These are phyloP conservation scores for Pichia sp. DNA, from an alignment of 1,139 yeast genomes.

Conservation along the genomic window DNA sequence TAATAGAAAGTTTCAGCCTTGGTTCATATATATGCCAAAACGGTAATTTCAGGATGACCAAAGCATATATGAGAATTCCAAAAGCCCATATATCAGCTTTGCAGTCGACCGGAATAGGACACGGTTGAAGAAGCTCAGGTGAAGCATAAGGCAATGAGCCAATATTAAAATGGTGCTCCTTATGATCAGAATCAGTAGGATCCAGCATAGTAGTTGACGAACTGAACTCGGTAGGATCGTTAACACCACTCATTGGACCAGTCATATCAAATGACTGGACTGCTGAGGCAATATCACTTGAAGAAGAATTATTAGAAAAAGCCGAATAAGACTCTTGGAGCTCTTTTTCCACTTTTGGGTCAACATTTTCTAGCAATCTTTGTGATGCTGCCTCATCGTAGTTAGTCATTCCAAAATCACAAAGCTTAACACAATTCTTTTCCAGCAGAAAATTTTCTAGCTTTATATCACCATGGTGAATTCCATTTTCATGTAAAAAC, in stretches of 20 bases:
- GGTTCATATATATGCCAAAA: slow-evolving; percentile 83
- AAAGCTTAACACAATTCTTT: slow-evolving; percentile 44
- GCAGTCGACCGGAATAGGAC: slow-evolving; percentile 60
- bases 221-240: neutral
- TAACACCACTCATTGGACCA: neutral
- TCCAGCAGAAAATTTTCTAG: slow-evolving; percentile 77
- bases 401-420: slow-evolving; percentile 82
- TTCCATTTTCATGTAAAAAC: slow-evolving; percentile 68
- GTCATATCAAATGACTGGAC: neutral
- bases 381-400: slow-evolving; percentile 15
- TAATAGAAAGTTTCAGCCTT: slow-evolving; percentile 64
- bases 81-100: slow-evolving; percentile 87
- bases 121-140: slow-evolving; percentile 70
- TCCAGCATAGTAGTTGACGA: neutral
- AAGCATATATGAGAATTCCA: slow-evolving; percentile 72
- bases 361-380: neutral
- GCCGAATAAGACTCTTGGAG: neutral
- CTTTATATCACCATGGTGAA: slow-evolving; percentile 88
- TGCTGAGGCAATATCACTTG: neutral
- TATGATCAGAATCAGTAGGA: neutral
- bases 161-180: slow-evolving; percentile 40
- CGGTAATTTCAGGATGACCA: slow-evolving; percentile 72
- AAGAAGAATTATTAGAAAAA: neutral
- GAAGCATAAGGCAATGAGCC: slow-evolving; percentile 93
- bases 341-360: slow-evolving; percentile 2